These are phyloP conservation scores for Lachnum nothofagi DNA, from an alignment of 2,329 filamentous ascomycete species.

Conservation along the genomic window DNA sequence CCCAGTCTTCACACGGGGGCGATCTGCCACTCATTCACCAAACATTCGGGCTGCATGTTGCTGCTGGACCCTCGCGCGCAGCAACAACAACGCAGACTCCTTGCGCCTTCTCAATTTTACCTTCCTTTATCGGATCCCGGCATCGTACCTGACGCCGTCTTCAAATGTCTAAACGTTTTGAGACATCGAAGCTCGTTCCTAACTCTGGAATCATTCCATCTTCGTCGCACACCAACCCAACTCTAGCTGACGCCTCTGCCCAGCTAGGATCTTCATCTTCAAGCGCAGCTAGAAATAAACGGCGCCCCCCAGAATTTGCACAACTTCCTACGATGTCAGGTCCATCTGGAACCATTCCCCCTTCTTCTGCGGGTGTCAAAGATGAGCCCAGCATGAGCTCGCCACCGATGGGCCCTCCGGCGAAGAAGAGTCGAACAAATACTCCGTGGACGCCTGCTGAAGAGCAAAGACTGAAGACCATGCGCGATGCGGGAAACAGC, in stretches of 20 bases:
- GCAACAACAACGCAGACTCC: conserved; percentile 8
- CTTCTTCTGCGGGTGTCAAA: conserved; percentile 6
- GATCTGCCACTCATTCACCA: conserved; percentile 26
- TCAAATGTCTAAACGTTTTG: conserved; percentile 31
- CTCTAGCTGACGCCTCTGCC: conserved; percentile 20
- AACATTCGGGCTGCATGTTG: conserved; percentile 19
- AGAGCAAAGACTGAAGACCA: conserved; percentile 84
- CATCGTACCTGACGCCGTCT: conserved; percentile 11
- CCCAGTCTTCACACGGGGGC: conserved; percentile 26
- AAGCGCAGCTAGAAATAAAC: conserved; percentile 26
- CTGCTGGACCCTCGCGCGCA: conserved; percentile 20
- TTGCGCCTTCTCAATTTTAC: conserved; percentile 4
- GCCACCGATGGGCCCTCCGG: conserved; percentile 43
- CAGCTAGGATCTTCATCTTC: conserved; percentile 22
- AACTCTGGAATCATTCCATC: conserved; percentile 20
- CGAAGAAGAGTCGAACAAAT: conserved; percentile 96
- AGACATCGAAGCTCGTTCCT: conserved; percentile 23
- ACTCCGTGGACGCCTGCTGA: conserved; percentile 96
- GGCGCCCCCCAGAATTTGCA: conserved; percentile 21
- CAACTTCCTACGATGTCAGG: conserved; percentile 23
- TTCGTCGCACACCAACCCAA: conserved; percentile 21
- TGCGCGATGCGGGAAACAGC: conserved; percentile 87
- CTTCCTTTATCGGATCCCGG: conserved; percentile 11
- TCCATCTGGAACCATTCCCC: conserved; percentile 13
- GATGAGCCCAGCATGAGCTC: conserved; percentile 26